Base-by-base conservation (phyloP, 2,329 filamentous ascomycete species). In the Hypoxylon sp. region DNA sequence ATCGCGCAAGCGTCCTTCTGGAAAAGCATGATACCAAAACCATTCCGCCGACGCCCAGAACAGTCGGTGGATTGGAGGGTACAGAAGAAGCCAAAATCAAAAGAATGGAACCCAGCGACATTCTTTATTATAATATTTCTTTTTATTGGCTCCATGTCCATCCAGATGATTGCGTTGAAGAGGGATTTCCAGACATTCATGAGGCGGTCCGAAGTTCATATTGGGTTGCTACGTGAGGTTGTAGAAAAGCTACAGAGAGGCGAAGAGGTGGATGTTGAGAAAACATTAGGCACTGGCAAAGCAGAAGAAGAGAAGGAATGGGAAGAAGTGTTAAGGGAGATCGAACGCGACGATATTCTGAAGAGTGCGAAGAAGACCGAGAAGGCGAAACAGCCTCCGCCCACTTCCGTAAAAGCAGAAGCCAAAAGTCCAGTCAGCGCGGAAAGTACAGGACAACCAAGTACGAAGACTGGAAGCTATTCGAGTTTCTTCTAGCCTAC, bases 91-190 rank as follows among this genome's bases (percentile, higher is more conserved):
- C 74, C 78, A 23, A 87, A 85, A 70, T 81, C 85, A 14, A 90
- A 87, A 75, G 87, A 89, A 72, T 93, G 91, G 90, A 95, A 95
- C 73, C 92, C 93, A 2, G 91, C 91, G 19, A 94, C 90, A 0
- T 95, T 93, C 75, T 96, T 90, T 79, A 93, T 95, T 72, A 83
- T 90, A 74, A 93, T 95, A 69, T 94, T 94, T 75, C 83, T 94
- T 43, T 86, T 98, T 69, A 95, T 98, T 70, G 97, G 97, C 3
- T 97, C 93, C 68, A 97, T 98, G 85, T 93, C 95, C 13, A 98
- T 99, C 74, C 93, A 98, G 75, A 92, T 96, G 85, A 91, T 99
- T 75, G 86, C 90, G 36, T 79, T 98, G 74, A 91, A 90, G 74
- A 92, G 92, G 73, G 90, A 94, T 55, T 91, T 90, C 75, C 84